A percentile compares a stretch with the other conserved stretches of the same genome.
Conservation (phyloP, 164 flowering plant species). For the Stephania japonica region DNA sequence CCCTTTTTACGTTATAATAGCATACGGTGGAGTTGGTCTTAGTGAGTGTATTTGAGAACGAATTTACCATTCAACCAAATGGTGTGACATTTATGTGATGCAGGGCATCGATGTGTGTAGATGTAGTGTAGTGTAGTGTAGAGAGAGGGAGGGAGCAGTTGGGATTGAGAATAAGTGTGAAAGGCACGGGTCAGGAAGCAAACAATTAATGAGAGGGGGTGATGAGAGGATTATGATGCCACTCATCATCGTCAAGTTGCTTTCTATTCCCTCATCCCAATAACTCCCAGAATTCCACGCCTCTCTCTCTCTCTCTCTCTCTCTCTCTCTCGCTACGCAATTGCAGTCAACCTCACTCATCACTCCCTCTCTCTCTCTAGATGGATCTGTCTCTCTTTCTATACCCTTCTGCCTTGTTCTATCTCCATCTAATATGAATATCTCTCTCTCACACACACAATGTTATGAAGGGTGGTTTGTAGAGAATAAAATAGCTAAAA, state of each 20-base stretch:
- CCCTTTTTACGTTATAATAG: too few relatives aligned
- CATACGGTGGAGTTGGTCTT: too few relatives aligned
- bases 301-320: slow-evolving; percentile 8
- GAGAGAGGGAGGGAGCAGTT: slow-evolving; percentile 41
- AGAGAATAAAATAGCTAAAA: too few relatives aligned
- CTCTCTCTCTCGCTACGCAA: too few relatives aligned
- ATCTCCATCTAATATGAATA: slow-evolving; percentile 19
- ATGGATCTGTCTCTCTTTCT: slow-evolving; percentile 20
- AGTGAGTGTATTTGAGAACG: too few relatives aligned
- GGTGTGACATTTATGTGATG: not conserved
- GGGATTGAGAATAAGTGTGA: slow-evolving; percentile 67
- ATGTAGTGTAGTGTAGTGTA: too few relatives aligned
- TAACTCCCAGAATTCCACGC: slow-evolving; percentile 75
- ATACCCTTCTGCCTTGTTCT: slow-evolving; percentile 22
- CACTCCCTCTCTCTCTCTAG: slow-evolving; percentile 14
- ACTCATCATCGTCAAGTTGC: slow-evolving; percentile 81
- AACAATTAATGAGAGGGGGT: slow-evolving; percentile 48
- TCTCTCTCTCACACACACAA: slow-evolving; percentile 1
- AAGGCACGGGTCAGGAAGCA: slow-evolving; percentile 52
- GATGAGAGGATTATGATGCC: slow-evolving; percentile 46
- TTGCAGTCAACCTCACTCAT: not conserved
- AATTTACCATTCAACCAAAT: too few relatives aligned
- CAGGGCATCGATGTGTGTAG: slow-evolving; percentile 6
- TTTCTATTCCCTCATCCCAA: slow-evolving; percentile 56
- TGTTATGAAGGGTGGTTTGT: too few relatives aligned